These are phyloP conservation scores for Fusarium xyrophilum DNA, from an alignment of 2,329 filamentous ascomycete genomes.

Conservation along the genomic window DNA sequence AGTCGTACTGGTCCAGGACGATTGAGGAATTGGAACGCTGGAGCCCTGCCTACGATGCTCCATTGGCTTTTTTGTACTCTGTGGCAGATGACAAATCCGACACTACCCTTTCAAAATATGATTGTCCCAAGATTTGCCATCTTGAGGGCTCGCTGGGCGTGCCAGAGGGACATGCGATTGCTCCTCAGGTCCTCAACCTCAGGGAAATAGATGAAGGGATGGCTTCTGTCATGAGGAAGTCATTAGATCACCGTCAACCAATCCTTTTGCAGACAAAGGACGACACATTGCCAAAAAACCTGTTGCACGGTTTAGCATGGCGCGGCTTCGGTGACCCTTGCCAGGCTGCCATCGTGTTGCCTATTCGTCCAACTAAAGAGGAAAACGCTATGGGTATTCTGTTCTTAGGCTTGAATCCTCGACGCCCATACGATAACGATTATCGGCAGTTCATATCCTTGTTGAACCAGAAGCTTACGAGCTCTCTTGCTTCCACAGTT, in stretches of 20 bases:
- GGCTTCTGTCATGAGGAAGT: conserved; percentile 49
- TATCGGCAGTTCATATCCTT: conserved; percentile 71
- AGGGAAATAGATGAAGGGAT: conserved; percentile 49
- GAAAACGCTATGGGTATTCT: conserved; percentile 72
- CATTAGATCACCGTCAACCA: conserved; percentile 49
- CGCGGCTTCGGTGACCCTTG: conserved; percentile 71
- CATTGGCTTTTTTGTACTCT: conserved; percentile 59
- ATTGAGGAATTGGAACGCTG: conserved; percentile 54
- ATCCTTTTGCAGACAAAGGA: conserved; percentile 52
- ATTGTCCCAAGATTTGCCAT: conserved; percentile 48
- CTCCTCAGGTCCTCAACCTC: conserved; percentile 49
- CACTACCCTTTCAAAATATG: conserved; percentile 40
- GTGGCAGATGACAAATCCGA: conserved; percentile 50
- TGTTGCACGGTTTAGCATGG: conserved; percentile 66
- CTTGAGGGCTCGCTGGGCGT: conserved; percentile 57
- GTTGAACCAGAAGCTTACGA: conserved; percentile 64
- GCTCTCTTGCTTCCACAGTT: conserved; percentile 73
- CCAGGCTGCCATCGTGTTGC: conserved; percentile 70
- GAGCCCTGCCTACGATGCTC: conserved; percentile 56
- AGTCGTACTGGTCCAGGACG: conserved; percentile 57
- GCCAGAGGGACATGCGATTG: conserved; percentile 52
- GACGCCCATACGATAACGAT: conserved; percentile 75
- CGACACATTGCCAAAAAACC: conserved; percentile 61
- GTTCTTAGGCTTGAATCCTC: conserved; percentile 73
- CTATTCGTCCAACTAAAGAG: conserved; percentile 70